phyloP scores from a whole-genome alignment of 1,139 yeast species.

The Yamadazyma diospyri region DNA sequence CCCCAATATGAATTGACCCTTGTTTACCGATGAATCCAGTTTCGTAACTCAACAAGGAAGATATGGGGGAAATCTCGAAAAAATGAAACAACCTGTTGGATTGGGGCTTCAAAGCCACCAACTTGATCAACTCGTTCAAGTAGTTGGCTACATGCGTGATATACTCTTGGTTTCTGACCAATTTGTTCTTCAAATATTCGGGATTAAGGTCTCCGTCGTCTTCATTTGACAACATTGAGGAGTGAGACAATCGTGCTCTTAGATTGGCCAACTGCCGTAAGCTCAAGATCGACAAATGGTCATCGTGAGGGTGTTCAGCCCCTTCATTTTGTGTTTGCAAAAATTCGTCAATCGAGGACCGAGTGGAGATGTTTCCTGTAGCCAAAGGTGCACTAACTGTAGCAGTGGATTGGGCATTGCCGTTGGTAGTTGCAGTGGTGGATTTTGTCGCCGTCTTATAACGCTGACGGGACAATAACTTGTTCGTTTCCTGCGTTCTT shows the following conservation, averaged over 20 bases:
- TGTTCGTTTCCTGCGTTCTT: constrained; percentile 12
- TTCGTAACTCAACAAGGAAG: constrained; percentile 80
- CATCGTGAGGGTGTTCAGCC: constrained; percentile 3
- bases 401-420: not conserved
- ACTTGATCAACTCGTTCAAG: constrained; percentile 55
- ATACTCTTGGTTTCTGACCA: constrained; percentile 34
- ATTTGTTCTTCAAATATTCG: constrained; percentile 24
- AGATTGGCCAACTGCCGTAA: constrained; percentile 23
- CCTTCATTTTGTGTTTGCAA: not conserved
- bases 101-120: constrained; percentile 70
- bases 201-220: constrained; percentile 23
- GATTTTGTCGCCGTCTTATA: not conserved
- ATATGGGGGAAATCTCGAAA: constrained; percentile 85
- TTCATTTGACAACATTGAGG: constrained; percentile 24
- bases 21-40: constrained; percentile 83
- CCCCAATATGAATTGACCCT: constrained; percentile 75
- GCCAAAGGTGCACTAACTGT: not conserved
- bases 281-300: constrained; percentile 13
- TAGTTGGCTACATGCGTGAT: constrained; percentile 54
- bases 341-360: constrained; percentile 3
- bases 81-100: constrained; percentile 80
- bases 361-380: not conserved
- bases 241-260: constrained; percentile 29
- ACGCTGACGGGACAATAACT: constrained; percentile 5
- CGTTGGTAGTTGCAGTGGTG: not conserved